phyloP scores from a whole-genome alignment of 2,329 filamentous ascomycete genomes.

The Bipolaris zeicola region DNA sequence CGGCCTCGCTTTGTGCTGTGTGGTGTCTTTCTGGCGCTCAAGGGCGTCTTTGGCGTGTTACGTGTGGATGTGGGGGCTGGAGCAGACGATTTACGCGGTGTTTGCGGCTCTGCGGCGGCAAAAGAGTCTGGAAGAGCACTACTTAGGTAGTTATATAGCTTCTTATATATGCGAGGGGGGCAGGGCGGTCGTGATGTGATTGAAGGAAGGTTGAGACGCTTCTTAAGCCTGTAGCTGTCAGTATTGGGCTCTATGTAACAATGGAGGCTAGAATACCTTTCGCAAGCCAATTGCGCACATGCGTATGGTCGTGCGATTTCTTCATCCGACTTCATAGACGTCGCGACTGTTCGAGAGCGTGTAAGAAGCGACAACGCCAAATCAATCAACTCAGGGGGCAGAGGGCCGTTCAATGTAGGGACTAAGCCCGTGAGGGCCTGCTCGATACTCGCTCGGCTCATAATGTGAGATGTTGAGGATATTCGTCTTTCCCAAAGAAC shows the following conservation, averaged over 20 bases:
- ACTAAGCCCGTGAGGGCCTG: slow-evolving; percentile 51
- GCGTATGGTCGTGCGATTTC: slow-evolving; percentile 47
- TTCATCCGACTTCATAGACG: slow-evolving; percentile 49
- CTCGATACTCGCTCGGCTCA: slow-evolving; percentile 35
- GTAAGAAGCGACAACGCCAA: slow-evolving; percentile 42
- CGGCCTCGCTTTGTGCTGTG: slow-evolving; percentile 23
- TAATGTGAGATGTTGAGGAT: slow-evolving; percentile 1
- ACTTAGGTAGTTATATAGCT: slow-evolving; percentile 80
- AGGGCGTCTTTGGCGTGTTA: slow-evolving; percentile 36
- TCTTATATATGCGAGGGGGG: slow-evolving; percentile 69
- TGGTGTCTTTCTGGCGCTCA: slow-evolving; percentile 31
- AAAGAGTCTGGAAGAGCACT: slow-evolving; percentile 63
- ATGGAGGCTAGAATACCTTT: slow-evolving; percentile 63
- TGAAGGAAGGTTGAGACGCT: slow-evolving; percentile 42
- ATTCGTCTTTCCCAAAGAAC: not conserved
- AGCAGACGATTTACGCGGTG: slow-evolving; percentile 37
- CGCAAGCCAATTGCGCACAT: slow-evolving; percentile 71
- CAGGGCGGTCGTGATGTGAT: slow-evolving; percentile 45
- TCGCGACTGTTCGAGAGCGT: slow-evolving; percentile 54
- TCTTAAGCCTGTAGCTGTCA: slow-evolving; percentile 67
- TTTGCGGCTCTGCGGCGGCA: slow-evolving; percentile 34
- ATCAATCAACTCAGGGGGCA: slow-evolving; percentile 42
- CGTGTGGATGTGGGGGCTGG: slow-evolving; percentile 29
- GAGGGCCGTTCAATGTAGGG: slow-evolving; percentile 44
- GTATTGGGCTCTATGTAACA: slow-evolving; percentile 6